Evolutionary conservation across 2,329 filamentous ascomycete species (phyloP), one percentile per base, ranked within the genome.

Genomic region (Alternaria sp.): DNA sequence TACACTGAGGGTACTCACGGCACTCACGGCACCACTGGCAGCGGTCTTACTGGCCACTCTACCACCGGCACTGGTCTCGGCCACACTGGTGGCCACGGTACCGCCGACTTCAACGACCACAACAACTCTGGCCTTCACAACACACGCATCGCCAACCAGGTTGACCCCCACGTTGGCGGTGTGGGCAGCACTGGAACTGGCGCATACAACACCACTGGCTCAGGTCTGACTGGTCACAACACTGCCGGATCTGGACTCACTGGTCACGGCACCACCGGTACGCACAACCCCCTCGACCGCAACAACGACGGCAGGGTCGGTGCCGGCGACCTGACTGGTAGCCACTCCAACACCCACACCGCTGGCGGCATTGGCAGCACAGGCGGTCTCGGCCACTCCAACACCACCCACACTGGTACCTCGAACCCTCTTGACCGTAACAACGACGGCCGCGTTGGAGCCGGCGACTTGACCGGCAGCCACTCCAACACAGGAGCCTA

Each of bases 81-180:
- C 24, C 24, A 24, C 24, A 32, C 42, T 32, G 44, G 44, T 11
- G 36, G 38, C 16, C 46, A 57, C 26, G 46, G 46, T 16, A 59
- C 57, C 9, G 24, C 49, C 28, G 64, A 66, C 51, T 47, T 71
- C 71, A 56, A 74, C 70, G 54, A 62, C 51, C 78, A 76, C n/a
- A 71, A 74, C 51, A 78, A 77, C 5, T 75, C 75, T 53, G 78
- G 77, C 4, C 76, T 75, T 8, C 77, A 79, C 69, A 66, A 67
- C 41, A 68, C 59, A 3, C 57, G n/a, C 41, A 41, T 57, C 20
- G 53, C 53, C 41, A 60, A 60, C 53, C 54, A 79, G 67, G 44
- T 68, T 4, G 77, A 79, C 46, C 77, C 77, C 6, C 68, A 75
- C n/a, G 53, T 60, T 9, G 57, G 44, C n/a, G 43, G 51, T 28